These are phyloP conservation scores for Cladosporium sp. DNA, from an alignment of 2,329 filamentous ascomycete species.

Conservation along the genomic window DNA sequence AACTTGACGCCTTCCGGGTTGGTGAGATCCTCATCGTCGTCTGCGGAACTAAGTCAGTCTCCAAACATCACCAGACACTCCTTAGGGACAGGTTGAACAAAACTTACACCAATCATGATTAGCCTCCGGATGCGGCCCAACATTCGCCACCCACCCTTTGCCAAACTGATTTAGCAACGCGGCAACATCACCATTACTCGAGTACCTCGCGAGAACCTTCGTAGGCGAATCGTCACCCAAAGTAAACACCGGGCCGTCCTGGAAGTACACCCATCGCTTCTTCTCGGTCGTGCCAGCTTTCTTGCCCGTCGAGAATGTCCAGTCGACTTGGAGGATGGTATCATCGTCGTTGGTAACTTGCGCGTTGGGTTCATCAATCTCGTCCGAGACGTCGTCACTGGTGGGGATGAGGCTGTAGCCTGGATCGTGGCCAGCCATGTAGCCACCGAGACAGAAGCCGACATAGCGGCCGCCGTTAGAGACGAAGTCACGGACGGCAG, in stretches of 20 bases:
- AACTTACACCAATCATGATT: conserved; percentile 27
- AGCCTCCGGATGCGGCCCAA: conserved; percentile 28
- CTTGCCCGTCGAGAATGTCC: conserved; percentile 23
- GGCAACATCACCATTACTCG: conserved; percentile 25
- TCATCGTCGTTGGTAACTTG: conserved; percentile 24
- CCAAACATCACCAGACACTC: neutral
- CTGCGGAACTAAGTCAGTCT: neutral
- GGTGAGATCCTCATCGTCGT: neutral
- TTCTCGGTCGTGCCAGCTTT: conserved; percentile 20
- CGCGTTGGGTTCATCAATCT: conserved; percentile 19
- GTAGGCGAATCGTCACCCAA: conserved; percentile 16
- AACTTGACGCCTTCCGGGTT: conserved; percentile 3
- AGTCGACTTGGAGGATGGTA: conserved; percentile 28
- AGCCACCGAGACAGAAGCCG: conserved; percentile 29
- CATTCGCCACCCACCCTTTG: conserved; percentile 26
- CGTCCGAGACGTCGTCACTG: conserved; percentile 21
- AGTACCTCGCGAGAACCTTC: conserved; percentile 25
- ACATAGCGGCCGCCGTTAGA: conserved; percentile 25
- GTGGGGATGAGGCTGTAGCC: conserved; percentile 22
- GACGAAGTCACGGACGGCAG: conserved; percentile 25
- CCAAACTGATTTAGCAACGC: conserved; percentile 24
- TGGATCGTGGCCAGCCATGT: conserved; percentile 23
- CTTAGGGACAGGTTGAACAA: neutral
- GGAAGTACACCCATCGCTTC: conserved; percentile 28
- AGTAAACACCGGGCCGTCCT: conserved; percentile 24